Conservation (phyloP, 768 basidiomycete species). For the Filobasidium wieringae region DNA sequence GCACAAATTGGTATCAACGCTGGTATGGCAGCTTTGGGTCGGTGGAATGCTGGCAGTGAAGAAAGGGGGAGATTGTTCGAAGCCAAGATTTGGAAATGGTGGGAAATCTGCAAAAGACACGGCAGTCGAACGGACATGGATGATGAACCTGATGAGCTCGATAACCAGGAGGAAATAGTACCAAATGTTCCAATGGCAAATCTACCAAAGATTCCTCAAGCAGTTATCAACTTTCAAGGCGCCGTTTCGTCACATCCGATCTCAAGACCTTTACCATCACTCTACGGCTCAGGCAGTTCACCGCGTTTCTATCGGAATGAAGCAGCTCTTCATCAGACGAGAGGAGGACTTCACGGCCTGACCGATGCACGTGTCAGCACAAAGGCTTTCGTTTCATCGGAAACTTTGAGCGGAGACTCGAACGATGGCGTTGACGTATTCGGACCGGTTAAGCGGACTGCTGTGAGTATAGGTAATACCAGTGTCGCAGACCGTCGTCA, state of each 20-base stretch:
- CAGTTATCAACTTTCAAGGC: not conserved
- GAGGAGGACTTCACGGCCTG: too few species aligned
- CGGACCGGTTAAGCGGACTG: conserved; percentile 15
- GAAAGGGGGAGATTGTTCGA: conserved; percentile 24
- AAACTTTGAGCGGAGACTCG: too few species aligned
- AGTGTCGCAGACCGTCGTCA: conserved; percentile 28
- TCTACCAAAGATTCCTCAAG: not conserved
- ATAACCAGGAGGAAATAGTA: not conserved
- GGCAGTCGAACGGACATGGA: conserved; percentile 4
- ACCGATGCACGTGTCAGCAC: too few species aligned
- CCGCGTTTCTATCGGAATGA: too few species aligned
- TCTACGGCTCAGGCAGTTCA: too few species aligned
- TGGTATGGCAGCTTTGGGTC: conserved; percentile 30
- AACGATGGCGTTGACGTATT: conserved; percentile 13
- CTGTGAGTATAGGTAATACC: conserved; percentile 9
- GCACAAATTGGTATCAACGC: conserved; percentile 28
- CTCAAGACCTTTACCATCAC: too few species aligned
- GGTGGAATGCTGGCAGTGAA: conserved; percentile 34
- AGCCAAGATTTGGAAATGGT: conserved; percentile 29
- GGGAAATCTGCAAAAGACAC: conserved; percentile 15
- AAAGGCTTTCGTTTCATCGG: too few species aligned
- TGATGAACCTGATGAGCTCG: not conserved
- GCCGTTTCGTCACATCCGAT: too few species aligned
- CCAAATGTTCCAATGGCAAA: not conserved
- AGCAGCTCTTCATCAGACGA: too few species aligned